Percentiles rank a stretch among this genome's conserved stretches.
Conservation (phyloP, 1,284 basidiomycete genomes). For the Sporisorium reilianum region DNA sequence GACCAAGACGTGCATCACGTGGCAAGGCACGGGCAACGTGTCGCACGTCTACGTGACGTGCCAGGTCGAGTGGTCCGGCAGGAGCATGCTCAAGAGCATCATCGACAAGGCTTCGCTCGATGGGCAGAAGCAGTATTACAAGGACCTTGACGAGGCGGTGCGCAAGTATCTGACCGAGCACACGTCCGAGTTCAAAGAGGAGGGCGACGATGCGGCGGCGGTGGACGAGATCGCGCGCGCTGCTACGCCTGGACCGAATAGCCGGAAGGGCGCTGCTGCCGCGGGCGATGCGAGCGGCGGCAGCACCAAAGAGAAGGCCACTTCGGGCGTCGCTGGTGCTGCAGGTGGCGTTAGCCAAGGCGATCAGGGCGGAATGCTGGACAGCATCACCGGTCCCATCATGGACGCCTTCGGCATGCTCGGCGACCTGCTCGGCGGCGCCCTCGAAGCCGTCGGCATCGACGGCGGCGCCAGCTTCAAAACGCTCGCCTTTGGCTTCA, state of each 20-base stretch:
- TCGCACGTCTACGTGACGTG: conserved; percentile 87
- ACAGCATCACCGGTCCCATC: conserved; percentile 13
- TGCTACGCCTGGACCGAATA: conserved; percentile 46
- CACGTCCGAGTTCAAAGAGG: conserved; percentile 86
- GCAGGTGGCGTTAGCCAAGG: conserved; percentile 3
- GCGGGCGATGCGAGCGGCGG: conserved; percentile 18
- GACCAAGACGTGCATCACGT: conserved; percentile 92
- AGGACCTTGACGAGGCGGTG: conserved; percentile 84
- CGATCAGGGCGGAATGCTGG: conserved; percentile 16
- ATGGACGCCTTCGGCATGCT: conserved; percentile 44
- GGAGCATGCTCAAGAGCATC: conserved; percentile 95
- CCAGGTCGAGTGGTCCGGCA: conserved; percentile 93
- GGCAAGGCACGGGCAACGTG: conserved; percentile 81
- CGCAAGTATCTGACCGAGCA: conserved; percentile 84
- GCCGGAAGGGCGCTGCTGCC: conserved; percentile 21
- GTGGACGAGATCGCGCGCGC: conserved; percentile 55
- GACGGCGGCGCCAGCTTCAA: conserved; percentile 38
- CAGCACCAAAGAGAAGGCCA: not conserved
- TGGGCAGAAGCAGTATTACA: conserved; percentile 91
- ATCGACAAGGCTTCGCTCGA: conserved; percentile 92
- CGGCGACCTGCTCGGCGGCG: conserved; percentile 44
- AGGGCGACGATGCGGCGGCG: conserved; percentile 75
- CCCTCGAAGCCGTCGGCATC: conserved; percentile 39
- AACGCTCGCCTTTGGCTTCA: conserved; percentile 52
- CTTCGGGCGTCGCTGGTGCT: conserved; percentile 5